Conservation (phyloP, 306 rosid genomes). For the Prunus mira region DNA sequence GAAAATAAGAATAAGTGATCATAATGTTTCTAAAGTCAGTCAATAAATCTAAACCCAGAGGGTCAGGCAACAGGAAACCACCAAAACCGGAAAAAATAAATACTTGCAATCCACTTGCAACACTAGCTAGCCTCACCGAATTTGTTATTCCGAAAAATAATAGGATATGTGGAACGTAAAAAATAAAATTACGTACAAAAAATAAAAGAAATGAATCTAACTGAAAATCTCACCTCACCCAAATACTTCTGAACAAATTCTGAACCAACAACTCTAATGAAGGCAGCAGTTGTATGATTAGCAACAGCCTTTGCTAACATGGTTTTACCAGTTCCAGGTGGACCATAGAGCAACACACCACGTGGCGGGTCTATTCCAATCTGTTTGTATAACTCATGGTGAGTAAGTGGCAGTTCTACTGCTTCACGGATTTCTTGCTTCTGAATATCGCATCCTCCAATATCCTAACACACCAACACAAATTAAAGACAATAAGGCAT, state of each 20-base stretch:
- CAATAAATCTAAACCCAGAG: background rate
- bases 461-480: slow-evolving; percentile 48
- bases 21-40: background rate
- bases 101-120: background rate
- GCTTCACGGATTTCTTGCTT: slow-evolving; percentile 99
- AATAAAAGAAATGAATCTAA: background rate
- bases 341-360: slow-evolving; percentile 96
- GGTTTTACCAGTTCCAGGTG: slow-evolving; percentile 98
- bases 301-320: slow-evolving; percentile 99
- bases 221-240: slow-evolving; percentile 74
- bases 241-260: slow-evolving; percentile 99
- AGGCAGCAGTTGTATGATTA: slow-evolving; percentile 97
- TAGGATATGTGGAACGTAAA: too few relatives aligned
- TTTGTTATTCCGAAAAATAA: background rate
- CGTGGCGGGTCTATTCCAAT: slow-evolving; percentile 99
- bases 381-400: slow-evolving; percentile 94
- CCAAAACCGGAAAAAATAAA: background rate
- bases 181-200: background rate
- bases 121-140: background rate
- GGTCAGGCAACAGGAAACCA: background rate
- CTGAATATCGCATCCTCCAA: slow-evolving; percentile 98
- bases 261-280: slow-evolving; percentile 98
- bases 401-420: slow-evolving; percentile 95
- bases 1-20: background rate
- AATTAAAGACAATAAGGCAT: background rate